Percentiles rank a stretch among this genome's conserved stretches.
Evolutionary conservation across 257 asterid genomes (phyloP).

Genomic region (Fraxinus anomala): DNA sequence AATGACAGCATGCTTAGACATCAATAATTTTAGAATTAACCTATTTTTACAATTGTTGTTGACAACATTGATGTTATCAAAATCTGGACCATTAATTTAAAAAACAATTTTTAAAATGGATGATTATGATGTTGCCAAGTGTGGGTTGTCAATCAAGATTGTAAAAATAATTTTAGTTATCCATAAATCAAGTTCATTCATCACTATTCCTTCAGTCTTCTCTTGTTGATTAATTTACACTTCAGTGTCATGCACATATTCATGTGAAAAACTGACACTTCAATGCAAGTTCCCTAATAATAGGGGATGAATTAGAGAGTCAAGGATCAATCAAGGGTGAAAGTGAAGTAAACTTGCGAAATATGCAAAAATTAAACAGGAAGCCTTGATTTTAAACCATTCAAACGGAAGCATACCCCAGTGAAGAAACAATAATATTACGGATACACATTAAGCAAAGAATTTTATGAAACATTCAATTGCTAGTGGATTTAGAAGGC

Average conservation of each 20-base stretch:
- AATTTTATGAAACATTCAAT: neutral
- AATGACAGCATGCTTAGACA: neutral
- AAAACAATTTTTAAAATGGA: too few species aligned
- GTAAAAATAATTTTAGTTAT: too few species aligned
- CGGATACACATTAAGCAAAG: neutral
- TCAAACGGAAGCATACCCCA: neutral
- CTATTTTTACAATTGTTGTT: too few species aligned
- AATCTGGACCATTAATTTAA: too few species aligned
- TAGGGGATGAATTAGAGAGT: neutral
- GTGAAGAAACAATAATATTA: neutral
- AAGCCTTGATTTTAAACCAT: neutral
- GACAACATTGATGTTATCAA: too few species aligned
- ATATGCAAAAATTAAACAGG: neutral
- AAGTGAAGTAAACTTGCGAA: neutral
- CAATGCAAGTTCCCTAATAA: neutral
- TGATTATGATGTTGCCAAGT: too few species aligned
- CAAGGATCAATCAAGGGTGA: neutral
- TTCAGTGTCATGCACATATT: neutral
- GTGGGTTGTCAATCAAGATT: too few species aligned
- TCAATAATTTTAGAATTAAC: neutral
- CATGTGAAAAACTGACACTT: neutral
- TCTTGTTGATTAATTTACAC: neutral
- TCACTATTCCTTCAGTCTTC: neutral
- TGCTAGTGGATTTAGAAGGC: neutral
- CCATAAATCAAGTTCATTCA: neutral